These are phyloP conservation scores for Gloeophyllum trabeum DNA, from an alignment of 768 basidiomycete genomes.

Conservation along the genomic window DNA sequence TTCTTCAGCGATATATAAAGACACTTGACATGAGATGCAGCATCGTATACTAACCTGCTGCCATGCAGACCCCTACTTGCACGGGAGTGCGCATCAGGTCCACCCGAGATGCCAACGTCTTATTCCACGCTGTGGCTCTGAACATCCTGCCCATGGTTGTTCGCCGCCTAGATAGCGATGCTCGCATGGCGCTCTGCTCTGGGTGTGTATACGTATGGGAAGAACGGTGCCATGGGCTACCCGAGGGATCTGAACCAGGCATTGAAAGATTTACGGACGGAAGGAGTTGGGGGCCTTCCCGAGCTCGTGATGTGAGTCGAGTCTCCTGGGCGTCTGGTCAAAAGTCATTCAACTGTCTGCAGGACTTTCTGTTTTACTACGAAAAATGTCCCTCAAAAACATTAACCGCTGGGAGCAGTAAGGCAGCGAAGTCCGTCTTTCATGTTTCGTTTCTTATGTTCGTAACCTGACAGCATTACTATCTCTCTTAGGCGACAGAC, in stretches of 20 bases:
- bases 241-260: slow-evolving; percentile 16
- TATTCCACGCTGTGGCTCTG: slow-evolving; percentile 25
- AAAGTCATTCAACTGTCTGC: not conserved
- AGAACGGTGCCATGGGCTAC: slow-evolving; percentile 14
- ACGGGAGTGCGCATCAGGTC: slow-evolving; percentile 22
- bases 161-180: slow-evolving; percentile 27
- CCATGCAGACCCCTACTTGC: slow-evolving; percentile 24
- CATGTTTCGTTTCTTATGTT: not conserved
- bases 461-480: too few species aligned
- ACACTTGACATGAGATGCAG: too few species aligned
- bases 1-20: too few species aligned
- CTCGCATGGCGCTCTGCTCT: slow-evolving; percentile 20
- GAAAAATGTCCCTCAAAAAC: slow-evolving; percentile 15
- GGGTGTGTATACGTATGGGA: slow-evolving; percentile 29
- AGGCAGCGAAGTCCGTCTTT: not conserved
- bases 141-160: slow-evolving; percentile 22
- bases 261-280: slow-evolving; percentile 28
- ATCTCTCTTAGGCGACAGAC: slow-evolving; percentile 26
- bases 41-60: too few species aligned
- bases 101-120: slow-evolving; percentile 23
- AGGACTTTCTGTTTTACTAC: slow-evolving; percentile 28
- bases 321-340: not conserved
- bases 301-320: slow-evolving; percentile 16
- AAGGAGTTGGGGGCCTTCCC: slow-evolving; percentile 19
- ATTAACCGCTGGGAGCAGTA: not conserved